These are phyloP conservation scores for Cenchrus americanus DNA, from an alignment of 176 grass and related monocot species.

Conservation along the genomic window DNA sequence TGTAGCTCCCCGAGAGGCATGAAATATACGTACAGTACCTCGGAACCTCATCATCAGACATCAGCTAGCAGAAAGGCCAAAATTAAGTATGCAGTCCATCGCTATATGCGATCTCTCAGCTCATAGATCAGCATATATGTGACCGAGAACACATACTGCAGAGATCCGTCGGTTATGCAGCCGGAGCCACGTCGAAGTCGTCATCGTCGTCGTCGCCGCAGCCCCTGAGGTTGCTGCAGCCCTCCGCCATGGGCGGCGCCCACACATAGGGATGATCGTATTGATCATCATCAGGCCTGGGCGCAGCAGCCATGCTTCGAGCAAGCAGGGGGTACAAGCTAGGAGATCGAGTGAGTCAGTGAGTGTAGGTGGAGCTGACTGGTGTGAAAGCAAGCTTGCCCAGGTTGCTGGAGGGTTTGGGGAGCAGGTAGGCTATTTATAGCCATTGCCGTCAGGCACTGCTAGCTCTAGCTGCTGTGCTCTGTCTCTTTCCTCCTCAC, in stretches of 20 bases:
- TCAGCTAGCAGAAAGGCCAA: too few relatives aligned
- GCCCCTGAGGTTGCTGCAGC: not conserved
- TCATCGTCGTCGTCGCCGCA: conserved; percentile 46
- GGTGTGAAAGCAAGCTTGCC: not conserved
- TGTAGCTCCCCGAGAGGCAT: not conserved
- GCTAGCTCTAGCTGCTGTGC: too few relatives aligned
- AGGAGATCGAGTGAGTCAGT: not conserved
- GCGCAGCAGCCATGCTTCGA: not conserved
- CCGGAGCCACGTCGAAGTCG: conserved; percentile 47
- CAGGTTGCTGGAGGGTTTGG: not conserved
- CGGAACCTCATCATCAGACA: conserved; percentile 1
- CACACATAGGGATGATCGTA: not conserved
- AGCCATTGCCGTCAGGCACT: not conserved
- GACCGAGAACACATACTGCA: not conserved
- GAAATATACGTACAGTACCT: conserved; percentile 33
- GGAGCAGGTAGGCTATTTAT: conserved; percentile 29
- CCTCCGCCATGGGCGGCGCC: conserved; percentile 12
- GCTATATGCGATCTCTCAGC: not conserved
- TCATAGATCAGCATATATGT: not conserved
- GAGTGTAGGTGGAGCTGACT: not conserved
- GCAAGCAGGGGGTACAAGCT: not conserved
- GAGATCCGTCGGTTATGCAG: conserved; percentile 12
- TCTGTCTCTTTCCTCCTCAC: not conserved
- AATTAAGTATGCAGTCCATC: not conserved
- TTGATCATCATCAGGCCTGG: not conserved